Conservation (phyloP, 1,284 basidiomycete genomes). For the Pseudozyma hubeiensis region DNA sequence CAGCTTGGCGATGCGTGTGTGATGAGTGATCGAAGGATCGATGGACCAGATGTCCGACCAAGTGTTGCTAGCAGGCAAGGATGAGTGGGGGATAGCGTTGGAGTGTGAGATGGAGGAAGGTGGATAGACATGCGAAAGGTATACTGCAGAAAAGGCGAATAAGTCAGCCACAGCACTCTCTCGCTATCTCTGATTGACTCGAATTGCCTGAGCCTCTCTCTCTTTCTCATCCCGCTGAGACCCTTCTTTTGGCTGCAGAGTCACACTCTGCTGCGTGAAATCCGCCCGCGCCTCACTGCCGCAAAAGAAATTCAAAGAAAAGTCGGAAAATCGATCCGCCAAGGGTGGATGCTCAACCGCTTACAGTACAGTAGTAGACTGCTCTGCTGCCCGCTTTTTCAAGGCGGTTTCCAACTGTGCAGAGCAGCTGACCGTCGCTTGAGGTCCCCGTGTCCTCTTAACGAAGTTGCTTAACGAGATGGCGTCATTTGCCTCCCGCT, state of each 20-base stretch:
- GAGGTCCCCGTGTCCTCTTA: slow-evolving; percentile 5
- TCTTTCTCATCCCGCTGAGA: background rate
- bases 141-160: too few relatives aligned
- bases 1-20: slow-evolving; percentile 43
- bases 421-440: slow-evolving; percentile 13
- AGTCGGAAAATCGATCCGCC: slow-evolving; percentile 2
- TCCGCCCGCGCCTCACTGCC: slow-evolving; percentile 9
- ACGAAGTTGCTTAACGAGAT: slow-evolving; percentile 36
- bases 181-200: too few relatives aligned
- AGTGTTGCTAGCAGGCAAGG: too few relatives aligned
- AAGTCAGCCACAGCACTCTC: too few relatives aligned
- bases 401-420: background rate
- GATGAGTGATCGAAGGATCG: background rate
- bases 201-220: too few relatives aligned
- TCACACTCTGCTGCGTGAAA: slow-evolving; percentile 5
- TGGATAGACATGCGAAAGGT: too few relatives aligned
- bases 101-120: too few relatives aligned
- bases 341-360: background rate
- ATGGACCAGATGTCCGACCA: background rate
- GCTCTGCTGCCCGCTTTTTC: background rate
- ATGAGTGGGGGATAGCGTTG: too few relatives aligned
- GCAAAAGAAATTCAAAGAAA: slow-evolving; percentile 9
- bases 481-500: slow-evolving; percentile 26
- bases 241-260: background rate
- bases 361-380: background rate